A percentile compares a stretch with the other conserved stretches of the same genome.
These are phyloP conservation scores for Canna indica DNA, from an alignment of 176 grass and related monocot species.

Conservation along the genomic window DNA sequence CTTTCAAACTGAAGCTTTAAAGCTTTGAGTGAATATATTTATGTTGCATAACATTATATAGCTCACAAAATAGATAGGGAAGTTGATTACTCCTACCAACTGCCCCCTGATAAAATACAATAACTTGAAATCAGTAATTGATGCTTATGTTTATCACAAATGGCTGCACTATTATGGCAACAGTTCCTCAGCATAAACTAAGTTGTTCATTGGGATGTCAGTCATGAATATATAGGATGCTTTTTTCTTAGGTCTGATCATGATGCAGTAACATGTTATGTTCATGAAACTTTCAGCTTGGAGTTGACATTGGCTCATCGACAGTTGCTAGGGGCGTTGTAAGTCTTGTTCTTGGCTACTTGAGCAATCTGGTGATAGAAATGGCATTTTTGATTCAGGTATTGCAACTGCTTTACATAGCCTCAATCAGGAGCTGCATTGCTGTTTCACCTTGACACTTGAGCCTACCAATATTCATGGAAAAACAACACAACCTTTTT, in stretches of 20 bases:
- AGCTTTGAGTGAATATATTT: too few relatives aligned
- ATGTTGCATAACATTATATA: too few relatives aligned
- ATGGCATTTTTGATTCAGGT: conserved; percentile 23
- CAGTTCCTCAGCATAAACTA: neutral
- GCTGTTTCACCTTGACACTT: neutral
- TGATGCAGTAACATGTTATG: neutral
- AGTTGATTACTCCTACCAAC: neutral
- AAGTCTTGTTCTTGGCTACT: conserved; percentile 21
- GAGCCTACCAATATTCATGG: neutral
- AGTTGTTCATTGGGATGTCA: neutral
- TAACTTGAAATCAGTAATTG: too few relatives aligned
- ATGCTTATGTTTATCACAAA: neutral
- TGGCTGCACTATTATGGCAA: neutral
- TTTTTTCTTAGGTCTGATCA: neutral
- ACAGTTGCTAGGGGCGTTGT: conserved; percentile 21
- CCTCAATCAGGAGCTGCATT: neutral
- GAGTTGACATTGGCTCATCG: conserved; percentile 17
- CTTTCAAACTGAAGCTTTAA: too few relatives aligned
- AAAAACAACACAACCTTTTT: too few relatives aligned
- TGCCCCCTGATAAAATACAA: neutral
- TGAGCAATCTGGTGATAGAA: conserved; percentile 25
- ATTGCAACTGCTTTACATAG: neutral
- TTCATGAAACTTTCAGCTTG: conserved; percentile 13
- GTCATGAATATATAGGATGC: neutral
- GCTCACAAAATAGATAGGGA: neutral